Base-by-base conservation (phyloP, 192 early-diverging fungal species). In the Linnemannia hyalina region DNA sequence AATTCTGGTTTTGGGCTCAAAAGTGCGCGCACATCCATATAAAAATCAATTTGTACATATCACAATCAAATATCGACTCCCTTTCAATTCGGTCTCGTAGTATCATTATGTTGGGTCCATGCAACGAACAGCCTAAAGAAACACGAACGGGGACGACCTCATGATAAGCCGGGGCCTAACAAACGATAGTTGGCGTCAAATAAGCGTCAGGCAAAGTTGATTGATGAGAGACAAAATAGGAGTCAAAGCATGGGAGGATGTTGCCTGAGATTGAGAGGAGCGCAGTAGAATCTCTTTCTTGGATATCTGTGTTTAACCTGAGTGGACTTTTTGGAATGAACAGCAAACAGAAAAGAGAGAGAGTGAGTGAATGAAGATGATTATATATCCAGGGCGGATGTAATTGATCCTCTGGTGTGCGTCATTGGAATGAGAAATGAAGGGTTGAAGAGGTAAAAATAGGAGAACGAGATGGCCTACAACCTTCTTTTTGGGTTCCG, bases 401-500 rank as follows among this genome's bases (percentile, higher is more conserved):
- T 57, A n/a, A 13, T 29, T 11, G 6, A 13, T 63, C 60, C 10
- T 6, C 26, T 9, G n/a, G 60, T 63, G 9, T 63, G 60, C 60
- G 60, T 63, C 60, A 63, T 32, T 63, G 60, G 60, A 32, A 63
- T 63, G 1, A 32, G 26, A 13, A 29, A 26, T 60, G 57, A 26
- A 60, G 8, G 5, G 46, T 47, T 47, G n/a, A 29, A 5, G 22
- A 26, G 60, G 22, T 63, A 63, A 63, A 63, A 32, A 63, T 63
- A 63, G 60, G 6, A 13, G 9, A 10, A 29, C 9, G 26, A 11
- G 11, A n/a, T 2, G 9, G 26, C 60, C 29, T 63, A 29, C 57
- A 63, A 63, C 60, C 26, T 63, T 63, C 60, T 63, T 63, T 63
- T 63, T 63, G 23, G 60, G 26, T 63, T 63, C n/a, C 29, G 60